A percentile compares a stretch with the other conserved stretches of the same genome.
These are phyloP conservation scores for Neckera pumila DNA, from an alignment of 225 moss, liverwort and hornwort species.

Conservation along the genomic window DNA sequence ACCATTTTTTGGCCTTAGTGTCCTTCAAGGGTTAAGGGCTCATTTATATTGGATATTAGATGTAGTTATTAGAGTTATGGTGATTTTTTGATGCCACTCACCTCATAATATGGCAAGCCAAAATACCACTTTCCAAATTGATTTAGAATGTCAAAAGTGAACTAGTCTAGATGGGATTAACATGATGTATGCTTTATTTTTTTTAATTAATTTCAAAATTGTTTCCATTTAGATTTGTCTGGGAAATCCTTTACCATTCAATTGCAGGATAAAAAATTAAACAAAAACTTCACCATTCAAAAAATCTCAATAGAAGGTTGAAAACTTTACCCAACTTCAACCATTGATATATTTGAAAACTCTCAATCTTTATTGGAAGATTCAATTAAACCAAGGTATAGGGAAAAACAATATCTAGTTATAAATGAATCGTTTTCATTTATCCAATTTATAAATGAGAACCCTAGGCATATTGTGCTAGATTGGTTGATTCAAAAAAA, in stretches of 20 bases:
- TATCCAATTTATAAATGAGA: background rate
- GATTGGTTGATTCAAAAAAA: no score
- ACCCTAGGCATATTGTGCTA: background rate
- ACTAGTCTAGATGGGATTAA: background rate
- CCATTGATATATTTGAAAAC: background rate
- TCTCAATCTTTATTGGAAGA: background rate
- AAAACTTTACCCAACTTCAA: background rate
- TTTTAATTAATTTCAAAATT: background rate
- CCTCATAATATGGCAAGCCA: fast-evolving
- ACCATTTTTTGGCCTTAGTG: no score
- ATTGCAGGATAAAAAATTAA: no score
- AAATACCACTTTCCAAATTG: background rate
- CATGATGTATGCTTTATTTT: background rate
- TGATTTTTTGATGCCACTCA: background rate
- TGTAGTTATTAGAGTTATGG: fast-evolving
- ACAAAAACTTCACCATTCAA: no score
- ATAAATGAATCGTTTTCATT: background rate
- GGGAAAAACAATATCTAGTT: background rate
- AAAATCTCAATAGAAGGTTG: background rate
- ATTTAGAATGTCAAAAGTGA: background rate
- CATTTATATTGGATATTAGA: fast-evolving
- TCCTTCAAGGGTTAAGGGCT: background rate
- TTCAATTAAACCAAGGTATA: background rate
- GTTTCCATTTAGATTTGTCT: background rate
- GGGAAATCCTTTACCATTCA: fast-evolving